phyloP scores from a whole-genome alignment of 345 rosid species.

The Citropsis articulata region DNA sequence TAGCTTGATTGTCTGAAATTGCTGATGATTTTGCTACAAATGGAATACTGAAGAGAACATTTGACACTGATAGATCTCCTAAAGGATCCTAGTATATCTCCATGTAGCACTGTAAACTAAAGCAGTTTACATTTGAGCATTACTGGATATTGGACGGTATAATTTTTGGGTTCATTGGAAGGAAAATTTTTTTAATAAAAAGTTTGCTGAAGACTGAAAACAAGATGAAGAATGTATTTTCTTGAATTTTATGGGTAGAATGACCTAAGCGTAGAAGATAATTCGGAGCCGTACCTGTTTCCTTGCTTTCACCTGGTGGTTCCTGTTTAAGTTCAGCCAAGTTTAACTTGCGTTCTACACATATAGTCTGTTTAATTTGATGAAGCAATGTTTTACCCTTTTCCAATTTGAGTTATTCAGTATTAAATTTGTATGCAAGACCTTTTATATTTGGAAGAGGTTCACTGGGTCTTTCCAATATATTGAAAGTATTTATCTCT shows the following conservation, averaged over 20 bases:
- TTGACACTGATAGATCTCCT: neutral
- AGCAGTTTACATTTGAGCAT: neutral
- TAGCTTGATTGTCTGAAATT: slow-evolving; percentile 1
- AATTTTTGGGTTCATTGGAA: neutral
- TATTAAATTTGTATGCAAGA: too few relatives aligned
- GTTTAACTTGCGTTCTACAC: neutral
- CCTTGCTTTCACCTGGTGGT: neutral
- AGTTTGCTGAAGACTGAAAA: neutral
- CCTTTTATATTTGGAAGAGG: neutral
- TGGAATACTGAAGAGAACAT: neutral
- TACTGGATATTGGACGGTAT: too few relatives aligned
- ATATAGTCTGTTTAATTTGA: neutral
- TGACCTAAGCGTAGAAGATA: neutral
- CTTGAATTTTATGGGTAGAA: neutral
- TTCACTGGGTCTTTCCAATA: neutral
- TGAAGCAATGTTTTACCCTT: neutral
- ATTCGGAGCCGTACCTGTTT: neutral
- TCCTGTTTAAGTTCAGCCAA: neutral
- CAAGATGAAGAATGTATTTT: neutral
- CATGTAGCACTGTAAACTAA: neutral
- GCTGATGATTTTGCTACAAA: neutral
- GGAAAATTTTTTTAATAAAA: neutral
- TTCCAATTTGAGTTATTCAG: neutral
- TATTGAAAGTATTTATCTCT: neutral
- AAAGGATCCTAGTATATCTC: neutral